Conservation (phyloP, 768 basidiomycete genomes). For the Suillus subalutaceus region DNA sequence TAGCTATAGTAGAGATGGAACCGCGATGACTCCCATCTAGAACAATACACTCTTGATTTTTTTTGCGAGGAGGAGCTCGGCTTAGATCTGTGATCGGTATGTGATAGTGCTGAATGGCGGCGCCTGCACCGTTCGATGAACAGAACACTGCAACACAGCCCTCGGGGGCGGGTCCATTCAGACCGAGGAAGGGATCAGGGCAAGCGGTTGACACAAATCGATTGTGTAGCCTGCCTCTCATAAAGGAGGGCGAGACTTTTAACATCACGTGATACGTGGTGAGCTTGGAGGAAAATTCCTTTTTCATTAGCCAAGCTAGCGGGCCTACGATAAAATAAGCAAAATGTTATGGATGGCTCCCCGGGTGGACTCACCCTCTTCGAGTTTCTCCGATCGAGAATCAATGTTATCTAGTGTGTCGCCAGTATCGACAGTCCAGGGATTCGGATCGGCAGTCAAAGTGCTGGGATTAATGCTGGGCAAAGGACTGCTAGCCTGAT, state of each 20-base stretch:
- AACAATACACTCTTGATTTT: neutral
- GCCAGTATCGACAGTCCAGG: neutral
- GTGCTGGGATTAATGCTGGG: neutral
- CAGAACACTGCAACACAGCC: too few species aligned
- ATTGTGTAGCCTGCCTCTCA: neutral
- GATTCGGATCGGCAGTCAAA: neutral
- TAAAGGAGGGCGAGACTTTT: neutral
- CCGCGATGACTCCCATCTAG: neutral
- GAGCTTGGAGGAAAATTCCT: neutral
- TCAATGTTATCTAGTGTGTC: neutral
- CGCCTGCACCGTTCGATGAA: too few species aligned
- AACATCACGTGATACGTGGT: neutral
- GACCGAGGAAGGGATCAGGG: neutral
- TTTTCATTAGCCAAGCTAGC: neutral
- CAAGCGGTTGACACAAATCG: neutral
- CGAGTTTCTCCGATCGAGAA: neutral
- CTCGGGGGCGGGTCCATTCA: too few species aligned
- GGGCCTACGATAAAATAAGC: neutral
- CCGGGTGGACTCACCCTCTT: neutral
- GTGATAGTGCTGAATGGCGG: too few species aligned
- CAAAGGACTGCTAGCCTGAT: neutral
- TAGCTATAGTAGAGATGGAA: neutral
- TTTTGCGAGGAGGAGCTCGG: neutral
- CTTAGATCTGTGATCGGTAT: neutral
- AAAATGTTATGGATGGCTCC: neutral